Base-by-base conservation (phyloP, 2,329 filamentous ascomycete species). In the Rhynchosporium agropyri region DNA sequence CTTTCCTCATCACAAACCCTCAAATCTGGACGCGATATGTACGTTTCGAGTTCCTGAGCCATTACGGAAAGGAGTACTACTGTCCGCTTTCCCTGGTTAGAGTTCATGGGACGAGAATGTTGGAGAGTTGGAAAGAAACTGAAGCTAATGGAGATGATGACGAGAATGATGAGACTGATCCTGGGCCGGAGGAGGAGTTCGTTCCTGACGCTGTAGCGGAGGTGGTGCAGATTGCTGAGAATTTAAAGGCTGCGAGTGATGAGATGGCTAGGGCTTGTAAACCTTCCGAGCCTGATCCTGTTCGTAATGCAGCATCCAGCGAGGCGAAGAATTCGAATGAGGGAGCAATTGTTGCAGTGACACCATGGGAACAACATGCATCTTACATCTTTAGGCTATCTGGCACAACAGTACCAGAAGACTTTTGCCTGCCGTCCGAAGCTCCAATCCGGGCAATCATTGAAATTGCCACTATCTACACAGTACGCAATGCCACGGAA, bases 51-150 rank as follows among this genome's bases (percentile, higher is more conserved):
- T 95, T 98, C 67, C 76, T 98, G 55, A 92, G 87, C 4, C 94
- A 99, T 74, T 99, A 94, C 75, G 95, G 95, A 8, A 96, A 93
- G 70, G 95, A 99, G 74, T 99, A 91, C 75, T 99, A 97, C 75
- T 99, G 95, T 72, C 95, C 95, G 0, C 80, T 99, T 15, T 97
- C 94, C 64, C 78, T 99, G 20, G 80, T 99, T 59, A 86, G 95
- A 60, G 90, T 99, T 4, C 95, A 99, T 76, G 95, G 95, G 6
- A 97, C 87, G 26, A 89, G 94, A 0, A 95, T 97, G 80, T 90
- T 99, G 87, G 98, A 71, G 92, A 99, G 74, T 93, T 94, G 72
- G 62, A 92, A 94, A 73, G 90, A 96, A 61, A 88, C 90, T 62
- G 91, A 96, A 67, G 79, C 82, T 15, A 84, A 84, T 61, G 84